A percentile compares a stretch with the other conserved stretches of the same genome.
Conservation (phyloP, 805 yeast genomes). For the Ogataea haglerorum region DNA sequence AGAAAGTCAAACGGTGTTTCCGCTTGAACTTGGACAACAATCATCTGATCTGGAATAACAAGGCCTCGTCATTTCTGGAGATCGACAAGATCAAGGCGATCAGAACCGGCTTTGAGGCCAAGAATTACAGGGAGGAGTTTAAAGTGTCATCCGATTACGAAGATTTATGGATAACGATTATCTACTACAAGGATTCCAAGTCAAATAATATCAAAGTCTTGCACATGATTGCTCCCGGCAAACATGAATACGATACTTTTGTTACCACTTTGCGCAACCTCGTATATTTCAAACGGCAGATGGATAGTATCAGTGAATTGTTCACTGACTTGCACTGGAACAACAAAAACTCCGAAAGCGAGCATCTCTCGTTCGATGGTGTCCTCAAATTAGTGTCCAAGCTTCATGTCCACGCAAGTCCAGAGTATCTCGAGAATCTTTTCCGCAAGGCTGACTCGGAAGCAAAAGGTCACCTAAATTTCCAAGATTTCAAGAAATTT, state of each 20-base stretch:
- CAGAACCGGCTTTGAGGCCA: conserved; percentile 66
- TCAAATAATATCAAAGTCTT: conserved; percentile 68
- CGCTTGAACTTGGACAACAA: conserved; percentile 55
- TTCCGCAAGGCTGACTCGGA: conserved; percentile 55
- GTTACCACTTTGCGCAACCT: conserved; percentile 53
- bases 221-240: conserved; percentile 66
- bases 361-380: conserved; percentile 57
- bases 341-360: conserved; percentile 34
- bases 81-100: conserved; percentile 66
- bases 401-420: conserved; percentile 69
- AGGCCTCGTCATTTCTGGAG: conserved; percentile 40
- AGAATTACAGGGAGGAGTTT: conserved; percentile 82
- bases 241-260: conserved; percentile 51
- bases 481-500: conserved; percentile 71
- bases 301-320: conserved; percentile 46
- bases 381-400: conserved; percentile 62
- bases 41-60: conserved; percentile 54
- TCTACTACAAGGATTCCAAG: conserved; percentile 58
- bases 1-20: conserved; percentile 57
- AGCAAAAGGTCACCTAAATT: conserved; percentile 51
- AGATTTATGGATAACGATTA: conserved; percentile 74
- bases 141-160: conserved; percentile 65
- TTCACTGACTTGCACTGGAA: conserved; percentile 62
- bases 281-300: conserved; percentile 52
- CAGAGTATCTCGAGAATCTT: conserved; percentile 42